A percentile compares a stretch with the other conserved stretches of the same genome.
Conservation (phyloP, 2,329 filamentous ascomycete species). For the Exophiala spinifera region DNA sequence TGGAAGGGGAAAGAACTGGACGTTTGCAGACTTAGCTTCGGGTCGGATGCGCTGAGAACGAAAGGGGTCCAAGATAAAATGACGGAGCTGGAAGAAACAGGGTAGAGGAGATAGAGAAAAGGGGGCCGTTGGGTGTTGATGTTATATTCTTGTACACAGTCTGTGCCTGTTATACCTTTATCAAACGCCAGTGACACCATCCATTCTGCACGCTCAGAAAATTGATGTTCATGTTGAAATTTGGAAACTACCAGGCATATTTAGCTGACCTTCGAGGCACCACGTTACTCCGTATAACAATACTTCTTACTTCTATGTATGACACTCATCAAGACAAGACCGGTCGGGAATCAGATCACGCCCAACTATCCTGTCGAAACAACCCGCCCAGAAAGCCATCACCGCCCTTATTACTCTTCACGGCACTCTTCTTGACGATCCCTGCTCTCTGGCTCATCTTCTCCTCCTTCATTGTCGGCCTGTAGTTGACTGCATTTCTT, state of each 20-base stretch:
- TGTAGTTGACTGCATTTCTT: conserved; percentile 28
- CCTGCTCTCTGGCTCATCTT: conserved; percentile 29
- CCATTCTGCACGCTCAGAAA: no score
- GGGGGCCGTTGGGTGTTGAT: no score
- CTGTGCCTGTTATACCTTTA: no score
- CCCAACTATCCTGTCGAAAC: conserved; percentile 25
- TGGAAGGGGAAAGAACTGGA: conserved; percentile 22
- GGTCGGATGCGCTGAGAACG: conserved; percentile 10
- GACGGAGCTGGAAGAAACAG: background rate
- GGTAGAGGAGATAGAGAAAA: no score
- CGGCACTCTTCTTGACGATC: conserved; percentile 24
- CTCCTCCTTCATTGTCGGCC: conserved; percentile 26
- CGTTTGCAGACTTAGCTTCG: conserved; percentile 15
- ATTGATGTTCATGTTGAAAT: no score
- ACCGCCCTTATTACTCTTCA: conserved; percentile 14
- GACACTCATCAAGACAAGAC: background rate
- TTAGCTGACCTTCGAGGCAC: no score
- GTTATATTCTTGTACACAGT: background rate
- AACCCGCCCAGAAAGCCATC: conserved; percentile 26
- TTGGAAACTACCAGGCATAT: no score
- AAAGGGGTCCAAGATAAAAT: conserved; percentile 13
- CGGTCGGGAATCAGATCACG: conserved; percentile 2
- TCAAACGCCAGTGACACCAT: no score
- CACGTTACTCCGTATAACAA: no score
- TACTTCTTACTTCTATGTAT: no score